Base-by-base conservation (phyloP, 2,329 filamentous ascomycete genomes). In the Stachybotrys elegans region DNA sequence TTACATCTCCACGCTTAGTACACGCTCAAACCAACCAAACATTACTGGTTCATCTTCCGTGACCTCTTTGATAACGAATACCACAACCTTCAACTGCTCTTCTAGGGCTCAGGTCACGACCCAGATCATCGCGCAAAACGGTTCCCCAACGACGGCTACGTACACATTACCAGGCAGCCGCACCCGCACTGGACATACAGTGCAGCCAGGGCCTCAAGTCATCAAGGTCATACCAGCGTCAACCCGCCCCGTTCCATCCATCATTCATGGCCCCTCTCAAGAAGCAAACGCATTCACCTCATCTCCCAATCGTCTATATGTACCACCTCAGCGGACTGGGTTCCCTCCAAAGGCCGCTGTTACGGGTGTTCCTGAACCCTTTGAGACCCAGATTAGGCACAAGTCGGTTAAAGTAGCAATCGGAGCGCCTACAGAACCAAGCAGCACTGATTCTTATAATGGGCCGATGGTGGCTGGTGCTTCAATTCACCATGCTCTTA, bases 51-150 rank as follows among this genome's bases (percentile, higher is more conserved):
- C n/a, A n/a, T n/a, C n/a, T n/a, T n/a, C n/a, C n/a, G 32, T 9
- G 19, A 35, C 32, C 32, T 29, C 25, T n/a, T 29, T 29, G 25
- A n/a, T 9, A n/a, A 29, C 25, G 25, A 29, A 62, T 48, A 51
- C 57, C 16, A 50, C 56, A 9, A 49, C 41, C 17, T 53, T 57
- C 23, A 59, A 54, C 13, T 40, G 52, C 43, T 63, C 59, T 47
- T 53, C 57, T 3, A 43, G 58, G 21, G 58, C 57, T 17, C 45
- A 53, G 2, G 57, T 65, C 21, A 60, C 59, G 12, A 62, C 58
- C 16, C 50, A 57, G 36, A 48, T 48, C 22, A 46, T 57, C 42
- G 55, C 50, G 11, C 47, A 44, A 16, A 60, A 59, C 43, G 68
- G 67, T 54, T 67, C 68, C 12, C 49, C 43, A 16, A 16, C n/a